A percentile compares a stretch with the other conserved stretches of the same genome.
These are phyloP conservation scores for Russula dissimulans DNA, from an alignment of 768 basidiomycete genomes.

Conservation along the genomic window DNA sequence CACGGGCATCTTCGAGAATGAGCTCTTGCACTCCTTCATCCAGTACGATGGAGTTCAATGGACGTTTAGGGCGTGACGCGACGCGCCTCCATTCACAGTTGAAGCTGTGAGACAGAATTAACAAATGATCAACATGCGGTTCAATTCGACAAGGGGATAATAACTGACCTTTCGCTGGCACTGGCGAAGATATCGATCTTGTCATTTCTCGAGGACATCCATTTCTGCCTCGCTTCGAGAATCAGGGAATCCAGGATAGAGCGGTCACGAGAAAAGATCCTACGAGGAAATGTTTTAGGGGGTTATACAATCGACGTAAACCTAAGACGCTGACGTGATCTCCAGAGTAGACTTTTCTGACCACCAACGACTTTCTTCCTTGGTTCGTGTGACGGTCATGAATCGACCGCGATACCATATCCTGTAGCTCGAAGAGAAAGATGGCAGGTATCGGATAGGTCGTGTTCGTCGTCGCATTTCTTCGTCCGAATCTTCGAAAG, in stretches of 20 bases:
- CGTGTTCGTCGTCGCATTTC: constrained; percentile 7
- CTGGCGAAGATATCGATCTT: constrained; percentile 37
- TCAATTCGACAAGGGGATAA: not conserved
- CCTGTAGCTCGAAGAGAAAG: constrained; percentile 30
- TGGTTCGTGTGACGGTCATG: constrained; percentile 27
- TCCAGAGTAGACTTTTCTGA: constrained; percentile 32
- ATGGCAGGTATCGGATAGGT: constrained; percentile 37
- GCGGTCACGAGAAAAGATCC: constrained; percentile 12
- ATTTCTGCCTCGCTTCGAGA: constrained; percentile 14
- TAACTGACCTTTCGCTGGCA: constrained; percentile 34
- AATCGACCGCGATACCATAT: constrained; percentile 40
- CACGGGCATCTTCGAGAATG: constrained; percentile 56
- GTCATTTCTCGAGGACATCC: constrained; percentile 3
- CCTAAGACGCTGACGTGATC: constrained; percentile 32
- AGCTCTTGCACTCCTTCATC: constrained; percentile 60
- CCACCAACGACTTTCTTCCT: constrained; percentile 29
- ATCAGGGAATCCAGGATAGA: constrained; percentile 17
- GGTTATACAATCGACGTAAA: not conserved
- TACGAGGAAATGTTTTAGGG: constrained; percentile 1
- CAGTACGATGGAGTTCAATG: constrained; percentile 57
- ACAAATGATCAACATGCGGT: not conserved
- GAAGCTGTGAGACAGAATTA: not conserved
- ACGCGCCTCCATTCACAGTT: constrained; percentile 43
- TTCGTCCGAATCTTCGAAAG: constrained; percentile 19
- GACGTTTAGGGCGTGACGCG: constrained; percentile 53